Conservation (phyloP, 2,329 filamentous ascomycete genomes). For the Pestalotiopsis sp. region DNA sequence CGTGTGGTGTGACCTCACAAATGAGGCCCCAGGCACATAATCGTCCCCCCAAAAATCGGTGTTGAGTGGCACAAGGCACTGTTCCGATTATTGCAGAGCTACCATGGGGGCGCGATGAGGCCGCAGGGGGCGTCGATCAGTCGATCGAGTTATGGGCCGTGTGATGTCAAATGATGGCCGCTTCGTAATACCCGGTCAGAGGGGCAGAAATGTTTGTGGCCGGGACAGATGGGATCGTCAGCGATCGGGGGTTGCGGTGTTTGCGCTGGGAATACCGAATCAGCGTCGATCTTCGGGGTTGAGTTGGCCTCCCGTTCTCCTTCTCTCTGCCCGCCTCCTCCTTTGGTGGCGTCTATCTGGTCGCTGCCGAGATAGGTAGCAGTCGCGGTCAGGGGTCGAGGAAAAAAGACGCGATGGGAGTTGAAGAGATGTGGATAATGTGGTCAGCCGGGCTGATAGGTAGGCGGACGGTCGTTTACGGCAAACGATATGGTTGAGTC, state of each 20-base stretch:
- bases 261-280: neutral
- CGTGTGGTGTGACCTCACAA: slow-evolving; percentile 11
- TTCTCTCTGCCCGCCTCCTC: neutral
- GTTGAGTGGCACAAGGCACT: slow-evolving; percentile 17
- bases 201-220: neutral
- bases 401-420: neutral
- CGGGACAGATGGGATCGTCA: neutral
- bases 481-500: neutral
- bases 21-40: slow-evolving; percentile 14
- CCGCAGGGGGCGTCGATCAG: slow-evolving; percentile 10
- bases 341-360: neutral
- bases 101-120: slow-evolving; percentile 16
- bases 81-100: slow-evolving; percentile 15
- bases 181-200: slow-evolving; percentile 2
- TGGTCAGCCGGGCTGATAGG: neutral
- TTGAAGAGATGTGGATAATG: neutral
- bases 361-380: neutral
- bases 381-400: slow-evolving; percentile 1
- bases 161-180: neutral
- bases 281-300: neutral
- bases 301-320: neutral
- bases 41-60: slow-evolving; percentile 8
- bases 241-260: neutral
- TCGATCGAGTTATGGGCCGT: neutral
- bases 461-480: neutral